These are phyloP conservation scores for Phytophthora pistaciae DNA, from an alignment of 352 stramenopile species.

Conservation along the genomic window DNA sequence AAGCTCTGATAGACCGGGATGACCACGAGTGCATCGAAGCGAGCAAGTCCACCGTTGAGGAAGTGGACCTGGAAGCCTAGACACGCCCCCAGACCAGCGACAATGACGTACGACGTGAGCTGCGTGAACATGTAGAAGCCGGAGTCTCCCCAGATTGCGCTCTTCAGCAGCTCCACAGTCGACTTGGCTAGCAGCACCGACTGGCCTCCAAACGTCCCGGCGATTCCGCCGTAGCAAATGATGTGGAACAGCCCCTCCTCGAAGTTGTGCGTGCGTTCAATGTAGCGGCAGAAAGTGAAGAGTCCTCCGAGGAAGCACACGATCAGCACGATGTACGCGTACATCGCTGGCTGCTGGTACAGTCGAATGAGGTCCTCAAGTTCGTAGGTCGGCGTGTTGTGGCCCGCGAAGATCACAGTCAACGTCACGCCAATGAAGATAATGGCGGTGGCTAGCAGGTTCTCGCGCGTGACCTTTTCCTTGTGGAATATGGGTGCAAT, in stretches of 20 bases:
- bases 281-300: slow-evolving; percentile 75
- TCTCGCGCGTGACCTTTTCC: slow-evolving; percentile 85
- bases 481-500: slow-evolving; percentile 92
- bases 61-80: slow-evolving; percentile 89
- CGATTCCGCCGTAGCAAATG: slow-evolving; percentile 89
- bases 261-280: slow-evolving; percentile 75
- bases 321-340: slow-evolving; percentile 85
- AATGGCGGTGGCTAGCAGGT: slow-evolving; percentile 86
- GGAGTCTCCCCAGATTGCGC: slow-evolving; percentile 85
- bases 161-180: slow-evolving; percentile 91
- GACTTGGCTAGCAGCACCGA: slow-evolving; percentile 92
- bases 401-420: slow-evolving; percentile 90
- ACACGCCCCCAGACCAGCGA: slow-evolving; percentile 69
- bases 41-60: slow-evolving; percentile 88
- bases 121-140: slow-evolving; percentile 84
- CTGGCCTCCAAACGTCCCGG: slow-evolving; percentile 91
- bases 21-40: slow-evolving; percentile 91
- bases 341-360: slow-evolving; percentile 84
- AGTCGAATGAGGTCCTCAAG: slow-evolving; percentile 87
- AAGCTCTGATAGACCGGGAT: slow-evolving; percentile 94
- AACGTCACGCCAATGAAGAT: slow-evolving; percentile 92
- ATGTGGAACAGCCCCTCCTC: slow-evolving; percentile 83
- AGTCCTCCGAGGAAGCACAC: slow-evolving; percentile 70
- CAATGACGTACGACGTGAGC: slow-evolving; percentile 83
- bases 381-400: slow-evolving; percentile 89